These are phyloP conservation scores for Anthoceros angustus DNA, from an alignment of 225 moss, liverwort and hornwort genomes.

Conservation along the genomic window DNA sequence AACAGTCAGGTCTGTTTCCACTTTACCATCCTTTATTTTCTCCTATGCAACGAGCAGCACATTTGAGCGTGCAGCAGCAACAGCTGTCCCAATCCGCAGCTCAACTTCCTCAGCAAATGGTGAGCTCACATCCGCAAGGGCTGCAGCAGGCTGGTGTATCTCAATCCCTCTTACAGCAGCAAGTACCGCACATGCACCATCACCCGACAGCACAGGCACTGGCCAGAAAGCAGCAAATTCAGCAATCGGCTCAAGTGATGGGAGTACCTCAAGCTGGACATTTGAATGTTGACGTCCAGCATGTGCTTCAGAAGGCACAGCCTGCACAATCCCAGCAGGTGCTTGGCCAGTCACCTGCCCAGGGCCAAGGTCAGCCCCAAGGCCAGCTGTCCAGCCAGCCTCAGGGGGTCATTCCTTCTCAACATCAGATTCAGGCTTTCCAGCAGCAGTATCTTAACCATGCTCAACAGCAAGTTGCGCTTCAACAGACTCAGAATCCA, in stretches of 20 bases:
- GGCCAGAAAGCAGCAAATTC: conserved; percentile 2
- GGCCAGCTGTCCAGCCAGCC: no score
- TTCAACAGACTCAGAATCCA: not conserved
- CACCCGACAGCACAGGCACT: not conserved
- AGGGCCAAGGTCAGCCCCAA: not conserved
- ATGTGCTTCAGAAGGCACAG: not conserved
- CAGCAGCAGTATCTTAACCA: not conserved
- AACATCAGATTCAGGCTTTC: not conserved
- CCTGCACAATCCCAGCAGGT: not conserved
- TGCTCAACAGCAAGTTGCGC: not conserved
- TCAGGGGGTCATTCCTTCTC: not conserved
- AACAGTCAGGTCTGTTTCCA: conserved; percentile 15
- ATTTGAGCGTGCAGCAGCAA: conserved; percentile 25
- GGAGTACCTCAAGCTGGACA: not conserved
- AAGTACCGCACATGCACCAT: conserved; percentile 19
- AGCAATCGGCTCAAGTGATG: not conserved
- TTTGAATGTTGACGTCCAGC: not conserved
- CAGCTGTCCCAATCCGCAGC: conserved; percentile 12
- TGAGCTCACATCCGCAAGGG: conserved; percentile 24
- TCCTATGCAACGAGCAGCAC: conserved; percentile 29
- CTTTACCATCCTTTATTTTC: not conserved
- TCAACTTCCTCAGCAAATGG: conserved; percentile 24
- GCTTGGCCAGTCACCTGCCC: not conserved
- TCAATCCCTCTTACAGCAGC: conserved; percentile 24
- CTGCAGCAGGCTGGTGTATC: conserved; percentile 16